Percentiles rank a stretch among this genome's conserved stretches.
Evolutionary conservation across 352 stramenopile genomes (phyloP).

Genomic region (Phytophthora hybrid): DNA sequence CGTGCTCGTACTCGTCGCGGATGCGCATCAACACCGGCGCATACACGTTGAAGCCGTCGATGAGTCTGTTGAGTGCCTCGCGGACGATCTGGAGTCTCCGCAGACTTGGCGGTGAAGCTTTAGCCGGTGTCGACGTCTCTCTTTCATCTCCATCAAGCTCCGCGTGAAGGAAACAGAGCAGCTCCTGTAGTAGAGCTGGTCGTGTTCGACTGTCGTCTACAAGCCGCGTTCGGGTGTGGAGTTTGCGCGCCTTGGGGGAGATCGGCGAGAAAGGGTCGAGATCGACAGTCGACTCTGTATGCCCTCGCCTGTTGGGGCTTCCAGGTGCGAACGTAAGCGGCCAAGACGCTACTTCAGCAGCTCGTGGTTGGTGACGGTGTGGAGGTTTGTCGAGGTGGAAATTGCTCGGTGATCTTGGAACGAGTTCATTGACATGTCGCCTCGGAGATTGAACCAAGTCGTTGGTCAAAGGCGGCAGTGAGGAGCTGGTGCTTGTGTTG

Average conservation of each 20-base stretch:
- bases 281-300: conserved; percentile 16
- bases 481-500: conserved; percentile 16
- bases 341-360: conserved; percentile 53
- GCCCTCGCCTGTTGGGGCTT: conserved; percentile 17
- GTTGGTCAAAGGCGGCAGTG: conserved; percentile 25
- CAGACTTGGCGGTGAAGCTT: conserved; percentile 31
- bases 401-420: conserved; percentile 9
- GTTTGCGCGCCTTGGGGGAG: conserved; percentile 36
- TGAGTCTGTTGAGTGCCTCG: conserved; percentile 57
- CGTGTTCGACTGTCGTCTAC: conserved; percentile 46
- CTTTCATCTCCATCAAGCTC: conserved; percentile 35
- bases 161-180: conserved; percentile 44
- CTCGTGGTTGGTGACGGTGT: conserved; percentile 14
- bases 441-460: conserved; percentile 23
- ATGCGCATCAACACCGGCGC: conserved; percentile 67
- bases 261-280: conserved; percentile 33
- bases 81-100: conserved; percentile 66
- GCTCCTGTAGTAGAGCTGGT: conserved; percentile 54
- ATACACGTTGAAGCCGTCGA: conserved; percentile 73
- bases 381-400: conserved; percentile 34
- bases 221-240: conserved; percentile 31
- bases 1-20: conserved; percentile 69
- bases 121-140: conserved; percentile 8
- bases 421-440: conserved; percentile 5
- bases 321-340: conserved; percentile 39